Conservation (phyloP, 805 yeast genomes). For the Hanseniaspora jakobsenii region DNA sequence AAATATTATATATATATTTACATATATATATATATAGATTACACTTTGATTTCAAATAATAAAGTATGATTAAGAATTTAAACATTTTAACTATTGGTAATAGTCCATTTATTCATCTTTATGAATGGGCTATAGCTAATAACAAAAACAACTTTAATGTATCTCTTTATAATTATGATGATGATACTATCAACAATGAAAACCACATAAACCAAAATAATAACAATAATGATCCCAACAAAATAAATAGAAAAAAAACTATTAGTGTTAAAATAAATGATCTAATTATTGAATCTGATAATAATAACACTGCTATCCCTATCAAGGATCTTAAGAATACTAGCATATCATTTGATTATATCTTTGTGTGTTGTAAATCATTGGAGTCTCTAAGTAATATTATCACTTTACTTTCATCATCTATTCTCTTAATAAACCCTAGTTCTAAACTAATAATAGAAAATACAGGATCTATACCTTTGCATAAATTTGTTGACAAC, state of each 20-base stretch:
- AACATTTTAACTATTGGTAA: slow-evolving; percentile 5
- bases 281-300: too few relatives aligned
- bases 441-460: slow-evolving; percentile 4
- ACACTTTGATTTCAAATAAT: too few relatives aligned
- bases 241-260: not conserved
- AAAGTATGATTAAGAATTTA: too few relatives aligned
- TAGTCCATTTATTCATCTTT: not conserved
- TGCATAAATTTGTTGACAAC: not conserved
- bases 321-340: too few relatives aligned
- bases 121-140: slow-evolving; percentile 1
- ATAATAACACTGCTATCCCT: too few relatives aligned
- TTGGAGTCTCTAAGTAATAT: not conserved
- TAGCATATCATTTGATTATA: not conserved
- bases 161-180: too few relatives aligned
- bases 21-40: too few relatives aligned
- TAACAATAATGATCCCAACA: too few relatives aligned
- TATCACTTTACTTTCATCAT: not conserved
- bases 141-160: not conserved
- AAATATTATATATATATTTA: too few relatives aligned
- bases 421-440: not conserved
- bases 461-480: slow-evolving; percentile 4
- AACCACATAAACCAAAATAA: not conserved
- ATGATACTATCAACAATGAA: too few relatives aligned
- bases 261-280: not conserved
- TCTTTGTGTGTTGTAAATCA: not conserved